phyloP scores from a whole-genome alignment of 116 monocot species.

The Iris pallida region DNA sequence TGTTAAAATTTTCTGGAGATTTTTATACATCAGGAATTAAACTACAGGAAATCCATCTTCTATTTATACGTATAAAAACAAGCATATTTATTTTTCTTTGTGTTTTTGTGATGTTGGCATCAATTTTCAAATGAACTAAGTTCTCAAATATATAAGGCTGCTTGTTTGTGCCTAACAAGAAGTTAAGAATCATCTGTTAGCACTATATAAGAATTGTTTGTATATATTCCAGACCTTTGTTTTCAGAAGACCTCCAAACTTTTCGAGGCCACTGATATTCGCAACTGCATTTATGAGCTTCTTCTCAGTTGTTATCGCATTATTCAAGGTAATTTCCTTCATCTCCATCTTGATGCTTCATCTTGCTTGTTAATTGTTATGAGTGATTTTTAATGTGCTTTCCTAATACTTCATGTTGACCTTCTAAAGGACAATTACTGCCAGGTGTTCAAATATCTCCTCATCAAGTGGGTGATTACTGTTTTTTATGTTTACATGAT shows the following conservation, averaged over 20 bases:
- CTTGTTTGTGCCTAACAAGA: not conserved
- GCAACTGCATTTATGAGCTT: slow-evolving; percentile 60
- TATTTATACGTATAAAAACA: too few relatives aligned
- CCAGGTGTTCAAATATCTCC: too few relatives aligned
- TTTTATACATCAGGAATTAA: too few relatives aligned
- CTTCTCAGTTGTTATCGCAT: slow-evolving; percentile 57
- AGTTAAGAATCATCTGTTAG: not conserved
- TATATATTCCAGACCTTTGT: slow-evolving; percentile 34
- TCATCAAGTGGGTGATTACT: too few relatives aligned
- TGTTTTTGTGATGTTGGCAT: not conserved
- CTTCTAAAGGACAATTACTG: not conserved
- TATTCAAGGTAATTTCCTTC: slow-evolving; percentile 43
- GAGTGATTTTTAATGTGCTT: not conserved
- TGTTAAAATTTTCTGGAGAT: too few relatives aligned
- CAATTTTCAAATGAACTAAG: not conserved
- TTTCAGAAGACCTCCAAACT: slow-evolving; percentile 22
- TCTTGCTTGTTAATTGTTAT: not conserved
- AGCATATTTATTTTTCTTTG: too few relatives aligned
- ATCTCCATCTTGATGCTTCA: not conserved
- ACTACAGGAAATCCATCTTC: too few relatives aligned
- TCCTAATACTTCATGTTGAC: not conserved
- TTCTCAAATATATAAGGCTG: not conserved
- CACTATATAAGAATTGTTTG: not conserved
- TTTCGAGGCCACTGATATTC: slow-evolving; percentile 33
- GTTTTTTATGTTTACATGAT: too few relatives aligned